A percentile compares a stretch with the other conserved stretches of the same genome.
Conservation (phyloP, 2,329 filamentous ascomycete species). For the Calycina marina region DNA sequence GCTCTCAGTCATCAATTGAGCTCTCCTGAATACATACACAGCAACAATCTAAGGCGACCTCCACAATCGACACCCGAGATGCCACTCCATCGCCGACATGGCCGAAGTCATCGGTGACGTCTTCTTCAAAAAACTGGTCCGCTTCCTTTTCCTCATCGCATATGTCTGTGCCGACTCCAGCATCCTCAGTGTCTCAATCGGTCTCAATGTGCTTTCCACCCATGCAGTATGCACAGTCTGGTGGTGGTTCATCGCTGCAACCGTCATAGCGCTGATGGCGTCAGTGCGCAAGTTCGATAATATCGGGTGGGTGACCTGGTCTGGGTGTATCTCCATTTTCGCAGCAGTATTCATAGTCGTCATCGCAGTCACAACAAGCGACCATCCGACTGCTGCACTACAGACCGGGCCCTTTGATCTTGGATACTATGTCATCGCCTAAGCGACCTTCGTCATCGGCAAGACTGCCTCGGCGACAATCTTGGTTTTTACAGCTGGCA, state of each 20-base stretch:
- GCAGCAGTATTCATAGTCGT: conserved; percentile 37
- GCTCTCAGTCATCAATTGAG: conserved; percentile 27
- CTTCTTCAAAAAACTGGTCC: conserved; percentile 36
- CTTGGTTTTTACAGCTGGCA: conserved; percentile 43
- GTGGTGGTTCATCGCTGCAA: conserved; percentile 38
- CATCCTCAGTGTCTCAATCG: conserved; percentile 43
- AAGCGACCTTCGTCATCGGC: conserved; percentile 41
- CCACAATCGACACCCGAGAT: conserved; percentile 33
- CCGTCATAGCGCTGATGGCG: conserved; percentile 33
- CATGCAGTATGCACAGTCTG: conserved; percentile 45
- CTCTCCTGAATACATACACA: conserved; percentile 25
- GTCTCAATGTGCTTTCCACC: conserved; percentile 41
- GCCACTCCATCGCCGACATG: conserved; percentile 43
- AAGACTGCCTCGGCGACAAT: conserved; percentile 44
- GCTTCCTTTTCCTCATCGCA: conserved; percentile 40
- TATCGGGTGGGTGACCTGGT: conserved; percentile 47
- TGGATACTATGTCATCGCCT: conserved; percentile 39
- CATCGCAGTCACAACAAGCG: conserved; percentile 39
- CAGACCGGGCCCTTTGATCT: conserved; percentile 43
- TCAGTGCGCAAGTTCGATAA: conserved; percentile 43
- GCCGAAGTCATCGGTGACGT: conserved; percentile 37
- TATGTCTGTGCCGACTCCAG: conserved; percentile 41
- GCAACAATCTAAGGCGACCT: conserved; percentile 35
- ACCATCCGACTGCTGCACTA: conserved; percentile 45
- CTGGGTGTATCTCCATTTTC: conserved; percentile 43